Conservation (phyloP, 1,139 yeast genomes). For the Taiozyma sp. region DNA sequence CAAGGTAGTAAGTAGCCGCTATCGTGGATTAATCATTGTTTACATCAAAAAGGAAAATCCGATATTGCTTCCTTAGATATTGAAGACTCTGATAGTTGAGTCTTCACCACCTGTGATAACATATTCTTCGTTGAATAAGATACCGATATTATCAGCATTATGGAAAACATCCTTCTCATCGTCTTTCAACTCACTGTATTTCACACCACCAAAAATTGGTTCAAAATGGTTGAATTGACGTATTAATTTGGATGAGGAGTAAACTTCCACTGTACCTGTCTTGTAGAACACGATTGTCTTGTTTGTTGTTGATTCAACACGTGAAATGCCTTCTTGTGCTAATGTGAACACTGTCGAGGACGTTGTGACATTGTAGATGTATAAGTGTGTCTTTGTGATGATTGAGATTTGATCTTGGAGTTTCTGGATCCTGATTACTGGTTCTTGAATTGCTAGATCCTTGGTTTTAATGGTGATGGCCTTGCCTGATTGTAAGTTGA, state of each 20-base stretch:
- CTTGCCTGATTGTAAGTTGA: not conserved
- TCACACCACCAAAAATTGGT: not conserved
- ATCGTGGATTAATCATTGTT: not conserved
- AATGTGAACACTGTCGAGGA: not conserved
- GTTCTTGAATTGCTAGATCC: not conserved
- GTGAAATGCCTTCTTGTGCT: not conserved
- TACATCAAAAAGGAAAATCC: not conserved
- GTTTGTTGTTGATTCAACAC: not conserved
- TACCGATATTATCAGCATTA: not conserved
- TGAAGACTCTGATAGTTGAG: constrained; percentile 2
- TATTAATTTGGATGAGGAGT: not conserved
- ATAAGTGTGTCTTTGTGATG: not conserved
- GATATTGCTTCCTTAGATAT: not conserved
- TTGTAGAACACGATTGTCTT: not conserved
- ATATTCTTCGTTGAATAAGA: not conserved
- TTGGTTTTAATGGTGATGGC: not conserved
- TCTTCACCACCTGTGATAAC: constrained; percentile 17
- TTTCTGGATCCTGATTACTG: not conserved
- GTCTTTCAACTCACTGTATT: not conserved
- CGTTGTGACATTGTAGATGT: not conserved
- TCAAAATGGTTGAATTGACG: constrained; percentile 4
- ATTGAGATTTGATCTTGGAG: not conserved
- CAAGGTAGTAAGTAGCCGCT: too few relatives aligned
- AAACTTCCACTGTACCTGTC: not conserved
- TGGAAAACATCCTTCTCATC: not conserved